phyloP scores from a whole-genome alignment of 2,329 filamentous ascomycete species.

The Ophiostoma pallidulum region DNA sequence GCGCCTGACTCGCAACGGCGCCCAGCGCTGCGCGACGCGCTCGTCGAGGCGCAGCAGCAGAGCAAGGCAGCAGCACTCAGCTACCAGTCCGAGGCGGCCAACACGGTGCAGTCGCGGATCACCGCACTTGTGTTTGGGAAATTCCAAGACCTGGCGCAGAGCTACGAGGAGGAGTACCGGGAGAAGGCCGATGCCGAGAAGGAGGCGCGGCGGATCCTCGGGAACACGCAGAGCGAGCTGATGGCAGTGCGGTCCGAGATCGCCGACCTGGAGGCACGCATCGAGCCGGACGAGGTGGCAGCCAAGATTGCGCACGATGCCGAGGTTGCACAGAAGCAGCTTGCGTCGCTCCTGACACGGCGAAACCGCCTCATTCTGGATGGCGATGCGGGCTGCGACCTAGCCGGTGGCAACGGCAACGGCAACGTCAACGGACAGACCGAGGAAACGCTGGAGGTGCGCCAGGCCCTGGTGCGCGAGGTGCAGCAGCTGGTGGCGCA shows the following conservation, averaged over 20 bases:
- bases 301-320: slow-evolving; percentile 42
- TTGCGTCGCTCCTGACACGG: slow-evolving; percentile 28
- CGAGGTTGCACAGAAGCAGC: slow-evolving; percentile 32
- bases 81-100: slow-evolving; percentile 56
- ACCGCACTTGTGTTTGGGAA: slow-evolving; percentile 61
- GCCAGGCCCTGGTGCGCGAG: slow-evolving; percentile 47
- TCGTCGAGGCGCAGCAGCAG: slow-evolving; percentile 28
- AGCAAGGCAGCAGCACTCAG: slow-evolving; percentile 24
- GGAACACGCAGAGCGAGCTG: slow-evolving; percentile 59
- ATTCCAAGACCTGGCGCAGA: slow-evolving; percentile 58
- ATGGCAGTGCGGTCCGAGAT: slow-evolving; percentile 50
- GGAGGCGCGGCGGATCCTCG: slow-evolving; percentile 56
- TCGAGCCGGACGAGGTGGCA: slow-evolving; percentile 47
- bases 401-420: slow-evolving; percentile 35
- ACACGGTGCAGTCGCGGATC: slow-evolving; percentile 59
- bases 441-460: slow-evolving; percentile 44
- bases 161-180: slow-evolving; percentile 64
- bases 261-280: slow-evolving; percentile 43
- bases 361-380: slow-evolving; percentile 46
- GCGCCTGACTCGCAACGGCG: slow-evolving; percentile 51
- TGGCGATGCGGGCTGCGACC: slow-evolving; percentile 40
- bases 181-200: slow-evolving; percentile 63
- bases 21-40: slow-evolving; percentile 43
- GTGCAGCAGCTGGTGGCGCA: slow-evolving; percentile 48
- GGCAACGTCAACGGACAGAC: slow-evolving; percentile 4